phyloP scores from a whole-genome alignment of 192 early-diverging fungal species.

The Linnemannia zychae region DNA sequence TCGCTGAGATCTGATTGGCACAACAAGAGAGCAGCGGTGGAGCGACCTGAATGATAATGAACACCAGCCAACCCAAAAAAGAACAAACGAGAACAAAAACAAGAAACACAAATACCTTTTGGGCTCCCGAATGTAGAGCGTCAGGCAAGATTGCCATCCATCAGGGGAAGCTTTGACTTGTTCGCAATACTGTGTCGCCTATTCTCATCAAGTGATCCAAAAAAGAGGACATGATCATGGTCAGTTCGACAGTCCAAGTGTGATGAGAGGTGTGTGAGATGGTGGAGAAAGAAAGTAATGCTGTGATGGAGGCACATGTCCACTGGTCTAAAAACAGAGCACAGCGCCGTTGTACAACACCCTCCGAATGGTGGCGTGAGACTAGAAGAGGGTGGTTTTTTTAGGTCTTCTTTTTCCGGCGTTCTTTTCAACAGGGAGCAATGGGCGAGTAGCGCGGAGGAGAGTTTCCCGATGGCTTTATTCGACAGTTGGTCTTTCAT shows the following conservation, averaged over 20 bases:
- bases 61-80: neutral
- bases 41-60: neutral
- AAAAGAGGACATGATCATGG: neutral
- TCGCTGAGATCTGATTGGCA: slow-evolving; percentile 32
- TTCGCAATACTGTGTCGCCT: slow-evolving; percentile 89
- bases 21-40: slow-evolving; percentile 27
- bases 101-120: slow-evolving; percentile 65
- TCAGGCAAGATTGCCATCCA: slow-evolving; percentile 89
- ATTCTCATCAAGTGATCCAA: slow-evolving; percentile 8
- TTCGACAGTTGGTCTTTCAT: slow-evolving; percentile 9
- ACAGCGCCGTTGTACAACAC: neutral
- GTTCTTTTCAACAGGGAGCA: neutral
- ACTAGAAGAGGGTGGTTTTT: neutral
- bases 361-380: slow-evolving; percentile 2
- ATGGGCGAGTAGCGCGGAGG: neutral
- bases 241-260: neutral
- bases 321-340: neutral
- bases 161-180: slow-evolving; percentile 80
- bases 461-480: slow-evolving; percentile 9
- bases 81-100: slow-evolving; percentile 8
- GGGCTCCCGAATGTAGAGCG: slow-evolving; percentile 82
- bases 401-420: neutral
- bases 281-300: neutral
- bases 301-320: neutral
- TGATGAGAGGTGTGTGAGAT: neutral